Conservation (phyloP, 768 basidiomycete species). For the Trametes maxima region DNA sequence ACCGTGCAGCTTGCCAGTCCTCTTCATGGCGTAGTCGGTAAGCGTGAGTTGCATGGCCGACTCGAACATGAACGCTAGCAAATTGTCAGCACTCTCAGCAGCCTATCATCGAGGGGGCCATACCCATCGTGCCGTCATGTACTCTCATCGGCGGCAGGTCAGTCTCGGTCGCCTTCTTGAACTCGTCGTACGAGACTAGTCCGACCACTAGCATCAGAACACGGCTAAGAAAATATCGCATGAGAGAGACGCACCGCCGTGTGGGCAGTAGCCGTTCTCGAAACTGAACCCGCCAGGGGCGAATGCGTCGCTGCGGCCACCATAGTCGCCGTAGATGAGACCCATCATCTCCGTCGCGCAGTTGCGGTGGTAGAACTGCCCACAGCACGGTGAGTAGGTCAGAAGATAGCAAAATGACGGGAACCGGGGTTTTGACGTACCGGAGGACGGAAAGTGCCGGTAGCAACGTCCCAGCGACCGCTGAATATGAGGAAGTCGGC, state of each 20-base stretch:
- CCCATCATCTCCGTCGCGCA: constrained; percentile 67
- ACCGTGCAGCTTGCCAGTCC: constrained; percentile 62
- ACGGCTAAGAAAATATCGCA: neutral
- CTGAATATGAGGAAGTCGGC: constrained; percentile 68
- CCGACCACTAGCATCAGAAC: neutral
- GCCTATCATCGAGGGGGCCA: constrained; percentile 12
- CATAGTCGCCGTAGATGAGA: constrained; percentile 62
- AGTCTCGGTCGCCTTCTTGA: constrained; percentile 55
- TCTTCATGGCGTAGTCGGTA: constrained; percentile 64
- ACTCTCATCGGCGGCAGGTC: constrained; percentile 54
- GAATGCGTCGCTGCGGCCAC: constrained; percentile 64
- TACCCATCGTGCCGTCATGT: constrained; percentile 56
- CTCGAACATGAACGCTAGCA: constrained; percentile 64
- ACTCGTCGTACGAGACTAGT: constrained; percentile 61
- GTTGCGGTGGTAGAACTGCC: constrained; percentile 67
- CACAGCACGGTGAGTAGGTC: neutral
- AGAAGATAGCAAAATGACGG: neutral
- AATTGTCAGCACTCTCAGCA: neutral
- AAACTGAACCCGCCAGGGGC: constrained; percentile 62
- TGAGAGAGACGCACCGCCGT: constrained; percentile 49
- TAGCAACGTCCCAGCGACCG: constrained; percentile 65
- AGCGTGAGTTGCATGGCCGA: constrained; percentile 63
- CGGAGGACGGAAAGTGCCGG: constrained; percentile 60
- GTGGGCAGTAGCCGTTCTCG: constrained; percentile 66
- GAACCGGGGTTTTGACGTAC: constrained; percentile 34